phyloP scores from a whole-genome alignment of 2,329 filamentous ascomycete genomes.

The Xylaria digitata region DNA sequence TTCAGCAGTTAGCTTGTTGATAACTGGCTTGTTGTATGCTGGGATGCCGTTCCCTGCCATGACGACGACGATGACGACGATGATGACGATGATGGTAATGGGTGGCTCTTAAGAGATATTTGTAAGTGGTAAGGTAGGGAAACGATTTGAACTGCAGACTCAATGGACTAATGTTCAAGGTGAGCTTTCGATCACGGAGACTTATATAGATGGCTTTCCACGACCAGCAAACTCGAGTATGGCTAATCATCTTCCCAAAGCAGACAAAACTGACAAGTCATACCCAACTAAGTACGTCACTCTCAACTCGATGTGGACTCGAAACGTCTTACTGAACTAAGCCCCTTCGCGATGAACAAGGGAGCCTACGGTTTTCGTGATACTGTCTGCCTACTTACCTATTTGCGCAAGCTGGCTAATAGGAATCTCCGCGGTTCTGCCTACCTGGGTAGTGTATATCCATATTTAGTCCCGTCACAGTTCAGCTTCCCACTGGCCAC shows the following conservation, averaged over 20 bases:
- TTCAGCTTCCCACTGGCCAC: slow-evolving; percentile 29
- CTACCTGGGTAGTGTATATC: slow-evolving; percentile 23
- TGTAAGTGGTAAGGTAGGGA: not conserved
- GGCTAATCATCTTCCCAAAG: slow-evolving; percentile 5
- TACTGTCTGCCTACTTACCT: slow-evolving; percentile 23
- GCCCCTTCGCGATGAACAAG: slow-evolving; percentile 17
- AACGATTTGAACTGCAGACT: not conserved
- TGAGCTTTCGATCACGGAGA: not conserved
- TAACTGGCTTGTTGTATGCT: slow-evolving; percentile 35
- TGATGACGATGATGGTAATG: not conserved
- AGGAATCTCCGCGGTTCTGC: slow-evolving; percentile 28
- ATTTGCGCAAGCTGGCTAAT: slow-evolving; percentile 26
- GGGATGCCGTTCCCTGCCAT: slow-evolving; percentile 31
- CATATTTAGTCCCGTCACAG: slow-evolving; percentile 29
- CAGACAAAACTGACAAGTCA: slow-evolving; percentile 15
- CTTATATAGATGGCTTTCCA: slow-evolving; percentile 22
- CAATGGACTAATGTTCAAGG: not conserved
- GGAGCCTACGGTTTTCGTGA: slow-evolving; percentile 7
- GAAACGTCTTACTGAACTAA: slow-evolving; percentile 14
- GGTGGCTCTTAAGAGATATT: not conserved
- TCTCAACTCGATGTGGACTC: not conserved
- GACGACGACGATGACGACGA: slow-evolving; percentile 10
- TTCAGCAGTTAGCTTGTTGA: slow-evolving; percentile 31
- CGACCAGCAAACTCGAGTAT: not conserved
- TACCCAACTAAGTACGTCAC: not conserved